Evolutionary conservation across 2,329 filamentous ascomycete species (phyloP).

Genomic region (Apiospora pterosperma): DNA sequence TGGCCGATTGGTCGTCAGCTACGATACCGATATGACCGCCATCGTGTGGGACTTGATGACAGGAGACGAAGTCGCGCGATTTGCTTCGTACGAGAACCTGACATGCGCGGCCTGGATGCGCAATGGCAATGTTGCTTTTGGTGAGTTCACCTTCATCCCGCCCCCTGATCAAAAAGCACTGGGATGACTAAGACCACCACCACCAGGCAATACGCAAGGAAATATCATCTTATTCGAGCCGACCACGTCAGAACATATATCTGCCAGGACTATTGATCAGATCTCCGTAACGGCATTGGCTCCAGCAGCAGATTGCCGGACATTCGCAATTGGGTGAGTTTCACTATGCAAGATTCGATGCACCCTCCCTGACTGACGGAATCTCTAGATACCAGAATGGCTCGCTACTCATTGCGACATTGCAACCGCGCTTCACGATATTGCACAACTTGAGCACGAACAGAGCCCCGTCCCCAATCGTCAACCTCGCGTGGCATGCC

Average conservation of each 20-base stretch:
- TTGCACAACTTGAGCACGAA: slow-evolving; percentile 87
- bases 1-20: slow-evolving; percentile 85
- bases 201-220: slow-evolving; percentile 80
- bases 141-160: slow-evolving; percentile 49
- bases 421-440: slow-evolving; percentile 91
- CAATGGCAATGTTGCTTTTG: slow-evolving; percentile 95
- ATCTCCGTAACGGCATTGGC: slow-evolving; percentile 94
- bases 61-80: slow-evolving; percentile 86
- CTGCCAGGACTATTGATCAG: slow-evolving; percentile 82
- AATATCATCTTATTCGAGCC: slow-evolving; percentile 95
- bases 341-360: not conserved
- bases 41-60: slow-evolving; percentile 97
- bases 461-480: slow-evolving; percentile 79
- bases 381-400: slow-evolving; percentile 81
- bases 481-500: slow-evolving; percentile 89
- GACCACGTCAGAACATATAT: slow-evolving; percentile 87
- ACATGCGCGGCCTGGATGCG: slow-evolving; percentile 90
- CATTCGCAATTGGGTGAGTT: slow-evolving; percentile 88
- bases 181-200: slow-evolving; percentile 13
- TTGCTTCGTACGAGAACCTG: slow-evolving; percentile 85
- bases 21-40: slow-evolving; percentile 84
- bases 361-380: slow-evolving; percentile 8
- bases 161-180: slow-evolving; percentile 15
- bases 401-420: slow-evolving; percentile 81
- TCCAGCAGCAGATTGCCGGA: slow-evolving; percentile 83